phyloP scores from a whole-genome alignment of 2,329 filamentous ascomycete genomes.

The Colletotrichum destructivum region DNA sequence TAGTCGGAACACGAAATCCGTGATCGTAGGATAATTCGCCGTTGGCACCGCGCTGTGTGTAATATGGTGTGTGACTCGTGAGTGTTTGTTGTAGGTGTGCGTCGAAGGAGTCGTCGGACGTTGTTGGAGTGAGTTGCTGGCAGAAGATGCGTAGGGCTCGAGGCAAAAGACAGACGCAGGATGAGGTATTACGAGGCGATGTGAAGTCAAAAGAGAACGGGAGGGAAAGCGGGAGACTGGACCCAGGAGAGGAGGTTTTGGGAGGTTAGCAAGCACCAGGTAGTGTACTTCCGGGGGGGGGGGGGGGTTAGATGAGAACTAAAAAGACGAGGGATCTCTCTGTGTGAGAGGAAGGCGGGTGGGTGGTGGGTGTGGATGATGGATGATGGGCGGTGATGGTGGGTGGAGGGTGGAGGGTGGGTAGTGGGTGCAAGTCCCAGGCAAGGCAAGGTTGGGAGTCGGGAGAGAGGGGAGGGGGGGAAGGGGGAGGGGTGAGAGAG shows the following conservation, averaged over 20 bases:
- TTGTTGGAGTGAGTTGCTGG: not conserved
- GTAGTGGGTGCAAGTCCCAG: slow-evolving; percentile 6
- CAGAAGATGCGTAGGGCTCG: not conserved
- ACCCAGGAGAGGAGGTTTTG: slow-evolving; percentile 9
- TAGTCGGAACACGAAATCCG: not conserved
- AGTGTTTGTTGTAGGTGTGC: not conserved
- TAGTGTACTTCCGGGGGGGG: slow-evolving; percentile 30
- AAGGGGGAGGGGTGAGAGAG: not conserved
- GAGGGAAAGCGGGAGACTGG: slow-evolving; percentile 11
- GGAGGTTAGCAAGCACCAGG: slow-evolving; percentile 29
- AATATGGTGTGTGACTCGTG: not conserved
- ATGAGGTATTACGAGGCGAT: slow-evolving; percentile 27
- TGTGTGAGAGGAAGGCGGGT: not conserved
- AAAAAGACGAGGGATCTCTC: slow-evolving; percentile 36
- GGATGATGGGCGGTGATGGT: not conserved
- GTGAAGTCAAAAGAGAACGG: slow-evolving; percentile 35
- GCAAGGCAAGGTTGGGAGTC: slow-evolving; percentile 26
- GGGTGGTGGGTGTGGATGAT: slow-evolving; percentile 23
- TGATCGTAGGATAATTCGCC: slow-evolving; percentile 3
- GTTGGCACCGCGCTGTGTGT: slow-evolving; percentile 1
- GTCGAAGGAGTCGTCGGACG: slow-evolving; percentile 12
- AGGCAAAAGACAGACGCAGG: not conserved
- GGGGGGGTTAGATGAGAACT: slow-evolving; percentile 17
- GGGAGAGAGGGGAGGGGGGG: slow-evolving; percentile 1
- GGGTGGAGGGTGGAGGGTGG: not conserved